Conservation (phyloP, 345 rosid genomes). For the Populus tremula region DNA sequence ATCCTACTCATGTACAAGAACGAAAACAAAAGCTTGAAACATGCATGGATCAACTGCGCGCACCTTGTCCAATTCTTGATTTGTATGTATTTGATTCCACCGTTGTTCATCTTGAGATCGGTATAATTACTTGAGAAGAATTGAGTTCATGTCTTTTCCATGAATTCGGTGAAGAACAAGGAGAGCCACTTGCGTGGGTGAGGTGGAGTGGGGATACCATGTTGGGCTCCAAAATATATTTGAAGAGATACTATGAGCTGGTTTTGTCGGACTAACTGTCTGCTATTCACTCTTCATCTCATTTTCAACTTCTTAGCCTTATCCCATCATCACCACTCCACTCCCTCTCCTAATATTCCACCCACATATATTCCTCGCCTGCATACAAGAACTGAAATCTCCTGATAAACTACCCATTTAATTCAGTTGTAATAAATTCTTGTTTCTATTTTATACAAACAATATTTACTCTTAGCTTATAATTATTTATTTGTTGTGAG, state of each 20-base stretch:
- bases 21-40: neutral
- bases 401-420: neutral
- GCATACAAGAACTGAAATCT: neutral
- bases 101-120: constrained; percentile 7
- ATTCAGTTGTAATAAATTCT: neutral
- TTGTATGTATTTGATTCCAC: neutral
- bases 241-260: constrained; percentile 8
- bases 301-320: neutral
- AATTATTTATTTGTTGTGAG: too few species aligned
- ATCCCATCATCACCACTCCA: too few species aligned
- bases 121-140: neutral
- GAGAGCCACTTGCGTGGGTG: constrained; percentile 12
- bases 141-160: neutral
- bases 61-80: neutral
- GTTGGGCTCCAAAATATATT: constrained; percentile 18
- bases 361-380: neutral
- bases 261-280: constrained; percentile 19
- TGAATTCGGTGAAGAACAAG: neutral
- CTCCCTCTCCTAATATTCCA: neutral
- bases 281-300: neutral
- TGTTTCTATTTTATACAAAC: neutral
- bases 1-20: constrained; percentile 16
- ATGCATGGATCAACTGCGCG: neutral
- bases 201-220: constrained; percentile 22
- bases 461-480: too few species aligned